Base-by-base conservation (phyloP, 805 yeast species). In the Blastobotrys parvus region DNA sequence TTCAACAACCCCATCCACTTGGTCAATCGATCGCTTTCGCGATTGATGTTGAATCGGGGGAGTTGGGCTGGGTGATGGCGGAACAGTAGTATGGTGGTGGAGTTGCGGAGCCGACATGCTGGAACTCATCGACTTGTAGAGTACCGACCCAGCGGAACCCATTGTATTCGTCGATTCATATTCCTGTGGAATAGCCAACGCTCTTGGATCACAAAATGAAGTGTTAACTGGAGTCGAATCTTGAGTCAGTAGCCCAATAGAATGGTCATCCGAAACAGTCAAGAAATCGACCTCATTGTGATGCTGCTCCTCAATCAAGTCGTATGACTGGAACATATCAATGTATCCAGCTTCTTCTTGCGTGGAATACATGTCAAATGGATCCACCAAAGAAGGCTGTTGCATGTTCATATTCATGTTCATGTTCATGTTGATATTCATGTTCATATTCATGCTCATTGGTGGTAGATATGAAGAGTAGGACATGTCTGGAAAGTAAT, bases 161-260 rank as follows among this genome's bases (percentile, higher is more conserved):
- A 15, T 35, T 21, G 29, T 35, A 22, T 15, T 35, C 17, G 19
- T n/a, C 16, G 30, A 11, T 19, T 20, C 16, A 36, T 27, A 27
- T 19, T 16, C 19, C 20, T 29, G 42, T 18, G 32, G 30, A 13
- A 39, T 15, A 11, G 42, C 42, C 29, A 39, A 19, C 3, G 42
- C 42, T 16, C 42, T 21, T 15, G 42, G 42, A 36, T 39, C 42
- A 17, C 42, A 39, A 25, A 39, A 39, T 15, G 29, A 25, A n/a
- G n/a, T n/a, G n/a, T n/a, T n/a, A n/a, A n/a, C n/a, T n/a, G n/a
- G n/a, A n/a, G n/a, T n/a, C n/a, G n/a, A n/a, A n/a, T n/a, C n/a
- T n/a, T n/a, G n/a, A n/a, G n/a, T n/a, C n/a, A n/a, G n/a, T n/a
- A n/a, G n/a, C n/a, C n/a, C n/a, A n/a, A n/a, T n/a, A n/a, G n/a